phyloP scores from a whole-genome alignment of 2,329 filamentous ascomycete species.

The Colletotrichum spinosum region DNA sequence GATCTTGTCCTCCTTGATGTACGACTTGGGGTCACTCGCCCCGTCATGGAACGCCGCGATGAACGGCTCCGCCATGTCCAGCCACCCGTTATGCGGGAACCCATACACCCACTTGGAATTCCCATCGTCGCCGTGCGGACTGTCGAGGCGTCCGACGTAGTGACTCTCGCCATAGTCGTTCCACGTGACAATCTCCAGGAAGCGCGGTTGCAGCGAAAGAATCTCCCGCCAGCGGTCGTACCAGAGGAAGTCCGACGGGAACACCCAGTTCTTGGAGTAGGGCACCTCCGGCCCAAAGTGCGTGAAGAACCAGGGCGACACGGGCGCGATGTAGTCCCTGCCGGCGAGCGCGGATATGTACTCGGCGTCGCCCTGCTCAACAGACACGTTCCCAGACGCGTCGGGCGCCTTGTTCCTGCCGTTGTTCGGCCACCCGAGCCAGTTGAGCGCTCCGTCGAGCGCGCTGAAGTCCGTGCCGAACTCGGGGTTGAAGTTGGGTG shows the following conservation, averaged over 20 bases:
- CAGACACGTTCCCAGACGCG: slow-evolving; percentile 50
- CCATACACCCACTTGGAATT: slow-evolving; percentile 61
- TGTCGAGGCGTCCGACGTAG: slow-evolving; percentile 61
- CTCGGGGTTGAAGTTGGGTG: slow-evolving; percentile 61
- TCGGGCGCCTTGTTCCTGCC: slow-evolving; percentile 62
- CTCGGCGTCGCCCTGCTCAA: slow-evolving; percentile 51
- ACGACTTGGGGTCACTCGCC: slow-evolving; percentile 50
- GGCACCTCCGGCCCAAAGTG: slow-evolving; percentile 58
- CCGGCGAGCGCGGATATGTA: slow-evolving; percentile 50
- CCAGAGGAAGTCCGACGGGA: slow-evolving; percentile 69
- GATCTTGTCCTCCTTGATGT: slow-evolving; percentile 61
- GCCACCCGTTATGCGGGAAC: slow-evolving; percentile 62
- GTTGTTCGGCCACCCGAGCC: slow-evolving; percentile 59
- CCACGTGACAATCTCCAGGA: slow-evolving; percentile 59
- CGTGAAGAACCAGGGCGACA: slow-evolving; percentile 59
- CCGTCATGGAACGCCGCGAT: slow-evolving; percentile 65
- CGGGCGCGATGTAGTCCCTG: slow-evolving; percentile 62
- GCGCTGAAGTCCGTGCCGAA: slow-evolving; percentile 50
- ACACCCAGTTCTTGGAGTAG: slow-evolving; percentile 68
- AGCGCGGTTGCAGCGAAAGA: slow-evolving; percentile 56
- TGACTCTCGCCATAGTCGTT: slow-evolving; percentile 67
- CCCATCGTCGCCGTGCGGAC: slow-evolving; percentile 54
- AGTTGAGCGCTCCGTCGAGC: slow-evolving; percentile 58
- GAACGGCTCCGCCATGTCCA: slow-evolving; percentile 64
- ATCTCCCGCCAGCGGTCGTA: slow-evolving; percentile 67